phyloP scores from a whole-genome alignment of 768 basidiomycete genomes.

The Trametes cingulata region DNA sequence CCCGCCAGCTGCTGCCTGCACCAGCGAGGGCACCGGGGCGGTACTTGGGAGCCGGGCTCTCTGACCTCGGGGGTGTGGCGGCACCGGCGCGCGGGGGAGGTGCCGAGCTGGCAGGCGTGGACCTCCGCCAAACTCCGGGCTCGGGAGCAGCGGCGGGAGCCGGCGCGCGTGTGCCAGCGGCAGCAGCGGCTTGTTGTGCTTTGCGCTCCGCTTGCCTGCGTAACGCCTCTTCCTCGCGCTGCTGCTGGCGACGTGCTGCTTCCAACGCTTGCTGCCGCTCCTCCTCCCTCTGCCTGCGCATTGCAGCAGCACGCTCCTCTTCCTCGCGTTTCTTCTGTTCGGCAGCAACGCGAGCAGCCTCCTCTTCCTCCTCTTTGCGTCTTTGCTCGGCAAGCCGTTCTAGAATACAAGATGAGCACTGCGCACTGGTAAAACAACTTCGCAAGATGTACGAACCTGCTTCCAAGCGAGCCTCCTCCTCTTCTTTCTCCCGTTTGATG shows the following conservation, averaged over 20 bases:
- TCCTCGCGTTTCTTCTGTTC: slow-evolving; percentile 62
- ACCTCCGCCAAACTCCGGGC: slow-evolving; percentile 30
- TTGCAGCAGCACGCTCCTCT: slow-evolving; percentile 54
- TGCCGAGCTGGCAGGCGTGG: slow-evolving; percentile 17
- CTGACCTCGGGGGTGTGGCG: slow-evolving; percentile 47
- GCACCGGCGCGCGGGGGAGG: slow-evolving; percentile 23
- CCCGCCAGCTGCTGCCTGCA: slow-evolving; percentile 59
- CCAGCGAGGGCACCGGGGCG: slow-evolving; percentile 42
- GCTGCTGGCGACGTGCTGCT: slow-evolving; percentile 55
- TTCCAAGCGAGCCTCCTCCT: slow-evolving; percentile 47
- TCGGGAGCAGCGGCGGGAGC: slow-evolving; percentile 29
- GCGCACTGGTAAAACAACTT: background rate
- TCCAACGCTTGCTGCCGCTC: slow-evolving; percentile 55
- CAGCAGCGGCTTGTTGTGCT: slow-evolving; percentile 31
- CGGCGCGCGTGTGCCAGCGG: slow-evolving; percentile 26
- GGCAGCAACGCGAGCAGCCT: slow-evolving; percentile 39
- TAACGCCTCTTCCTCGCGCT: slow-evolving; percentile 72
- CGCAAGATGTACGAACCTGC: slow-evolving; percentile 43
- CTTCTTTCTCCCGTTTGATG: slow-evolving; percentile 35
- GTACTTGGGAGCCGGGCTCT: slow-evolving; percentile 50
- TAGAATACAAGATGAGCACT: slow-evolving; percentile 25
- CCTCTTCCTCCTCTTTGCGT: slow-evolving; percentile 46
- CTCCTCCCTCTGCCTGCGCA: slow-evolving; percentile 54
- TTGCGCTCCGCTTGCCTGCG: slow-evolving; percentile 35
- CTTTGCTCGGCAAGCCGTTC: slow-evolving; percentile 60